These are phyloP conservation scores for Boeremia lycopersici DNA, from an alignment of 2,329 filamentous ascomycete species.

Conservation along the genomic window DNA sequence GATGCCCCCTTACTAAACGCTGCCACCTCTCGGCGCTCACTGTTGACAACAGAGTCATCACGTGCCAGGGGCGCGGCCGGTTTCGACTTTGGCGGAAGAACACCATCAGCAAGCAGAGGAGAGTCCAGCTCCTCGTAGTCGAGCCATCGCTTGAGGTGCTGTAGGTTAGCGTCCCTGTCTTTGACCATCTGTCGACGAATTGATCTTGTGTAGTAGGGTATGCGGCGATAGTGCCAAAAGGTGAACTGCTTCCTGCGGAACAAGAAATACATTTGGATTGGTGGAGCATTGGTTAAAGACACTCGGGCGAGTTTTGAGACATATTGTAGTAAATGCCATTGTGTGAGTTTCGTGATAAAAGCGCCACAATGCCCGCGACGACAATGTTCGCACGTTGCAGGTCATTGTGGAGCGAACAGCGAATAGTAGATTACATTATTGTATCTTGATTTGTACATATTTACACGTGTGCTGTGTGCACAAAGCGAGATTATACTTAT, in stretches of 20 bases:
- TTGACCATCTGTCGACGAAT: not conserved
- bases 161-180: not conserved
- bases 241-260: not conserved
- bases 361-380: no score
- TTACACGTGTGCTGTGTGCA: not conserved
- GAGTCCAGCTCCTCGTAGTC: not conserved
- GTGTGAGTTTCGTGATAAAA: no score
- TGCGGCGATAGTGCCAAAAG: not conserved
- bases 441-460: not conserved
- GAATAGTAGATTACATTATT: not conserved
- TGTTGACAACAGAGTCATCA: not conserved
- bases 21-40: not conserved
- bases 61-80: not conserved
- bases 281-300: not conserved
- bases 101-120: not conserved
- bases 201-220: not conserved
- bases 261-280: not conserved
- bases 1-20: not conserved
- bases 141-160: slow-evolving; percentile 2
- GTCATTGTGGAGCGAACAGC: no score
- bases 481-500: not conserved
- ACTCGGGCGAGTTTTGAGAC: not conserved
- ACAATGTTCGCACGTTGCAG: no score
- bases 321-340: not conserved
- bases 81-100: not conserved